These are phyloP conservation scores for Sporothrix humicola DNA, from an alignment of 2,329 filamentous ascomycete genomes.

Conservation along the genomic window DNA sequence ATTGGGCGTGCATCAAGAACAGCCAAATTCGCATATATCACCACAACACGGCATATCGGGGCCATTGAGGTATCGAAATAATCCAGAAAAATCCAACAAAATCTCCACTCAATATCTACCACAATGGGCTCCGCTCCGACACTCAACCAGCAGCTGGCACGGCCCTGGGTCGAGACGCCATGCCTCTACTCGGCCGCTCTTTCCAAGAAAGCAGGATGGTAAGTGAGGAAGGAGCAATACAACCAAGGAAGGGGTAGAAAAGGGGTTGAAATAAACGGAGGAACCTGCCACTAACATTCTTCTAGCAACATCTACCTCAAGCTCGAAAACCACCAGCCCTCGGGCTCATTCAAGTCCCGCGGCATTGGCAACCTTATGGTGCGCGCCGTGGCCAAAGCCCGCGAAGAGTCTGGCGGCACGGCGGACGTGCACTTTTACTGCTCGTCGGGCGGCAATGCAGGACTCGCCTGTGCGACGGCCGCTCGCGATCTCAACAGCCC, in stretches of 20 bases:
- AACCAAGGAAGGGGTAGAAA: too few species aligned
- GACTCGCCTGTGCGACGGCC: slow-evolving; percentile 77
- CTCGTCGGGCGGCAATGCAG: slow-evolving; percentile 79
- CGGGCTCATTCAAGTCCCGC: slow-evolving; percentile 82
- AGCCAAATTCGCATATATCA: neutral
- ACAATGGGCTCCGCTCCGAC: slow-evolving; percentile 33
- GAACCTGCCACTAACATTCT: neutral
- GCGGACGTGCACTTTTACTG: slow-evolving; percentile 70
- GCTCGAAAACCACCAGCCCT: slow-evolving; percentile 80
- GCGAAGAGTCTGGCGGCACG: slow-evolving; percentile 39
- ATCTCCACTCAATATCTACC: neutral
- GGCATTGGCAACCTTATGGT: slow-evolving; percentile 76
- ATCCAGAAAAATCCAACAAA: neutral
- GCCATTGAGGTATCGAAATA: neutral
- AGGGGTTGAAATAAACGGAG: too few species aligned
- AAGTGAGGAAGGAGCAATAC: slow-evolving; percentile 39
- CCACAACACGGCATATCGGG: neutral
- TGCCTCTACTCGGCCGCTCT: slow-evolving; percentile 68
- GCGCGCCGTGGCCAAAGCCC: slow-evolving; percentile 46
- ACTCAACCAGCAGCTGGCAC: slow-evolving; percentile 36
- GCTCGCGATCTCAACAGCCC: slow-evolving; percentile 65
- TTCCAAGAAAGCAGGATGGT: slow-evolving; percentile 72
- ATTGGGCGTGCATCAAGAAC: neutral
- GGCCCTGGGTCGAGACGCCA: slow-evolving; percentile 72
- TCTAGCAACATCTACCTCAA: slow-evolving; percentile 77